Percentiles rank a stretch among this genome's conserved stretches.
phyloP scores from a whole-genome alignment of 1,284 basidiomycete genomes.

The Lignosus rhinocerotis region DNA sequence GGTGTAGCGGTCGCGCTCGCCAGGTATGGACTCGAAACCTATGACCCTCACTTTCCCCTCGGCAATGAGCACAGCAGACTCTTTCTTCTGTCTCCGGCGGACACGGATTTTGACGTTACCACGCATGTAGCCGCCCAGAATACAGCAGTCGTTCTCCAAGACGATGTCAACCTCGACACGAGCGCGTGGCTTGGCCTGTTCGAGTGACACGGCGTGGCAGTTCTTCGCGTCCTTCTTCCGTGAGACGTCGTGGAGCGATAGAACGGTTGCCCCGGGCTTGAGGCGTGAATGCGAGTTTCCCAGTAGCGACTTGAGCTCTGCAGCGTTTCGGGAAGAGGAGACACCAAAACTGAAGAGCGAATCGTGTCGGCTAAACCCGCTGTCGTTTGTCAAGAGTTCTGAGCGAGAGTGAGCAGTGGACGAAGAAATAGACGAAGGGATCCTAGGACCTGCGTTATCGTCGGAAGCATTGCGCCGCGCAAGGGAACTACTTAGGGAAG shows the following conservation, averaged over 20 bases:
- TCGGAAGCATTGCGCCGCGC: not conserved
- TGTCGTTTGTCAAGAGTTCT: not conserved
- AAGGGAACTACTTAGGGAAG: not conserved
- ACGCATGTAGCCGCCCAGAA: conserved; percentile 79
- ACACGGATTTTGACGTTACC: conserved; percentile 77
- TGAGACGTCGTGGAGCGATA: conserved; percentile 30
- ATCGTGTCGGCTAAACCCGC: conserved; percentile 44
- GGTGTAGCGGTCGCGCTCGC: conserved; percentile 67
- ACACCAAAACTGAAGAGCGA: conserved; percentile 52
- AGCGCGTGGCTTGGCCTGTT: conserved; percentile 68
- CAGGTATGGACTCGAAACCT: conserved; percentile 81
- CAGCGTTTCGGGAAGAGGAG: conserved; percentile 47
- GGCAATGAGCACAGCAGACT: conserved; percentile 66
- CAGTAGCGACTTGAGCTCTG: conserved; percentile 59
- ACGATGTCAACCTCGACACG: conserved; percentile 85
- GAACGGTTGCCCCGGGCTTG: conserved; percentile 51
- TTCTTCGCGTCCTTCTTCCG: conserved; percentile 20
- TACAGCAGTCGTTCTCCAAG: conserved; percentile 74
- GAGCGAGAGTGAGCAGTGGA: not conserved
- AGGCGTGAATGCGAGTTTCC: conserved; percentile 59
- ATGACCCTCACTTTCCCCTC: conserved; percentile 84
- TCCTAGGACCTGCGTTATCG: not conserved
- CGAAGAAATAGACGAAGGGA: not conserved
- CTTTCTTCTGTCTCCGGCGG: conserved; percentile 57
- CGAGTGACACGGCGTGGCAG: conserved; percentile 41